phyloP scores from a whole-genome alignment of 805 yeast species.

The Monosporozyma siamensis region DNA sequence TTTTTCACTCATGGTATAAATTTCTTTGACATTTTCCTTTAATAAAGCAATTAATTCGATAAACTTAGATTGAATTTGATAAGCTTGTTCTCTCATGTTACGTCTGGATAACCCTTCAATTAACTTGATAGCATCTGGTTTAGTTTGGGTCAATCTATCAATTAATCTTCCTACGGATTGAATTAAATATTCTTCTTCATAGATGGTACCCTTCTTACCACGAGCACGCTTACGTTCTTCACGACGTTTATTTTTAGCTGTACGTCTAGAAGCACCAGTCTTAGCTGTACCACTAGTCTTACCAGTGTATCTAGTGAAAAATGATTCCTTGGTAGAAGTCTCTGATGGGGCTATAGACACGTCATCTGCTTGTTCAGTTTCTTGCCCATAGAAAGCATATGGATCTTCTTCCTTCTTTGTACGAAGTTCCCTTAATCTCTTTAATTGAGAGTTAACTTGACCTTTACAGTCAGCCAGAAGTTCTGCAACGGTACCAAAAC shows the following conservation, averaged over 20 bases:
- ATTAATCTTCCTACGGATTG: conserved; percentile 79
- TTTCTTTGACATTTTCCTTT: conserved; percentile 57
- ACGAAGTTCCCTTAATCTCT: conserved; percentile 75
- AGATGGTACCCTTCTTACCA: conserved; percentile 95
- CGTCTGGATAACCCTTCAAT: conserved; percentile 72
- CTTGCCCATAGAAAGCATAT: conserved; percentile 68
- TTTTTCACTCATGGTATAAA: conserved; percentile 70
- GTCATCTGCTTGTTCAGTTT: conserved; percentile 77
- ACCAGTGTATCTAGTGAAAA: conserved; percentile 93
- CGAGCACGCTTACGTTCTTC: conserved; percentile 94
- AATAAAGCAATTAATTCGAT: conserved; percentile 47
- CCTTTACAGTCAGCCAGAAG: conserved; percentile 86
- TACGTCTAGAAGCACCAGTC: conserved; percentile 89
- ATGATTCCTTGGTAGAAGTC: conserved; percentile 84
- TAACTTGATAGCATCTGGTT: conserved; percentile 62
- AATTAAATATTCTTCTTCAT: conserved; percentile 91
- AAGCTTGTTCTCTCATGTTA: conserved; percentile 66
- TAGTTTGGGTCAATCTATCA: conserved; percentile 69
- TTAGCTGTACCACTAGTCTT: conserved; percentile 92
- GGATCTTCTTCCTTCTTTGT: conserved; percentile 79
- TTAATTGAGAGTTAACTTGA: conserved; percentile 75
- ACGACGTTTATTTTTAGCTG: conserved; percentile 85
- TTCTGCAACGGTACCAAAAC: conserved; percentile 81
- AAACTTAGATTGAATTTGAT: conserved; percentile 64
- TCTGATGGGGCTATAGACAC: conserved; percentile 93